These are phyloP conservation scores for Penicillium verrucosum DNA, from an alignment of 2,329 filamentous ascomycete species.

Conservation along the genomic window DNA sequence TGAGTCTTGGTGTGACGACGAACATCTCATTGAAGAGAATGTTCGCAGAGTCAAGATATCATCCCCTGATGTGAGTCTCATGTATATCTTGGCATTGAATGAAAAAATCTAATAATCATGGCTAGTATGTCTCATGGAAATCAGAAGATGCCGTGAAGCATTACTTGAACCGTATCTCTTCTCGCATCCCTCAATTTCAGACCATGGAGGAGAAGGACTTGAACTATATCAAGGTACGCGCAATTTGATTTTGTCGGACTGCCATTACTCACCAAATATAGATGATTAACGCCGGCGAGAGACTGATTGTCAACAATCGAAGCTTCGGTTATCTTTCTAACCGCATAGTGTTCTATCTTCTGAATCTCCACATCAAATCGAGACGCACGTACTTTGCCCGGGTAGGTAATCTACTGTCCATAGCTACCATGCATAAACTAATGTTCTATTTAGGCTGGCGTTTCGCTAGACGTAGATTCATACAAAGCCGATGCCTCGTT, in stretches of 20 bases:
- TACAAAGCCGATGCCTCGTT: constrained; percentile 89
- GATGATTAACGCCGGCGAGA: constrained; percentile 96
- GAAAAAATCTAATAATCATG: constrained; percentile 4
- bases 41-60: constrained; percentile 97
- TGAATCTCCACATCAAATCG: constrained; percentile 95
- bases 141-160: constrained; percentile 88
- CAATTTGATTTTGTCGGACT: background rate
- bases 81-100: background rate
- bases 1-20: constrained; percentile 91
- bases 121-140: constrained; percentile 81
- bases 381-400: constrained; percentile 90
- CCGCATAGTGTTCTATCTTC: constrained; percentile 95
- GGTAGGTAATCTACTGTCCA: constrained; percentile 35
- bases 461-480: constrained; percentile 80
- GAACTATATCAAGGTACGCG: constrained; percentile 78
- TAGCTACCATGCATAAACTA: constrained; percentile 1
- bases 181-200: constrained; percentile 92
- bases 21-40: constrained; percentile 91
- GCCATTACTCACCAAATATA: constrained; percentile 22
- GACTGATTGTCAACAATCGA: constrained; percentile 94
- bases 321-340: constrained; percentile 96
- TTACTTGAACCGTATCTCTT: constrained; percentile 84
- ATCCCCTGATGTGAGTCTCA: constrained; percentile 75
- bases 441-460: constrained; percentile 58
- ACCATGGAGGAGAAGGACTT: constrained; percentile 92